Evolutionary conservation across 352 stramenopile species (phyloP).

Genomic region (Pythium myriotylum): DNA sequence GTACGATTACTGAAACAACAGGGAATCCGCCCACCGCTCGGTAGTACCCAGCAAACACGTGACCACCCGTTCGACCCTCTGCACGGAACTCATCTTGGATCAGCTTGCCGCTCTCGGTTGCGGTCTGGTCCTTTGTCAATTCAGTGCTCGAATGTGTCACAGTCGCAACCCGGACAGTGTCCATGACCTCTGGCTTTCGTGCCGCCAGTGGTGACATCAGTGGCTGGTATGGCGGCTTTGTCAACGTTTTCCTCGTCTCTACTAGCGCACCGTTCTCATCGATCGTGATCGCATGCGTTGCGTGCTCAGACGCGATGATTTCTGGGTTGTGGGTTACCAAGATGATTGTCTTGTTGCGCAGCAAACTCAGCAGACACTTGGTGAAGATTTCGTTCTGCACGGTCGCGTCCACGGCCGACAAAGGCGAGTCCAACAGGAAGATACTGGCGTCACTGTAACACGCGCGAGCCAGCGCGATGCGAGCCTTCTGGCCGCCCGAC

Average conservation of each 20-base stretch:
- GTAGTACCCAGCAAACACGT: not conserved
- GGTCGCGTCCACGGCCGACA: too few species aligned
- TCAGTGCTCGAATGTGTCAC: too few species aligned
- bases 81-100: not conserved
- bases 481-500: constrained; percentile 44
- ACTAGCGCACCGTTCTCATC: too few species aligned
- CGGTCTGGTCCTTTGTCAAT: constrained; percentile 87
- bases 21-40: constrained; percentile 29
- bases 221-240: too few species aligned
- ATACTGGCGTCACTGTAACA: constrained; percentile 47
- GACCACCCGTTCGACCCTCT: not conserved
- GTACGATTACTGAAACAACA: not conserved
- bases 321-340: constrained; percentile 60
- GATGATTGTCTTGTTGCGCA: constrained; percentile 59
- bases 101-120: not conserved
- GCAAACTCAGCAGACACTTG: constrained; percentile 58
- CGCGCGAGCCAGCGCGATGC: constrained; percentile 47
- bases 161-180: too few species aligned
- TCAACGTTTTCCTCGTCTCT: too few species aligned
- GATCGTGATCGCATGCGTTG: too few species aligned
- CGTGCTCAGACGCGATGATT: too few species aligned
- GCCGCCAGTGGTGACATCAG: too few species aligned
- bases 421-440: too few species aligned
- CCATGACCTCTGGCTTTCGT: too few species aligned
- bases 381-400: constrained; percentile 63